Base-by-base conservation (phyloP, 2,329 filamentous ascomycete species). In the Phialophora verrucosa region DNA sequence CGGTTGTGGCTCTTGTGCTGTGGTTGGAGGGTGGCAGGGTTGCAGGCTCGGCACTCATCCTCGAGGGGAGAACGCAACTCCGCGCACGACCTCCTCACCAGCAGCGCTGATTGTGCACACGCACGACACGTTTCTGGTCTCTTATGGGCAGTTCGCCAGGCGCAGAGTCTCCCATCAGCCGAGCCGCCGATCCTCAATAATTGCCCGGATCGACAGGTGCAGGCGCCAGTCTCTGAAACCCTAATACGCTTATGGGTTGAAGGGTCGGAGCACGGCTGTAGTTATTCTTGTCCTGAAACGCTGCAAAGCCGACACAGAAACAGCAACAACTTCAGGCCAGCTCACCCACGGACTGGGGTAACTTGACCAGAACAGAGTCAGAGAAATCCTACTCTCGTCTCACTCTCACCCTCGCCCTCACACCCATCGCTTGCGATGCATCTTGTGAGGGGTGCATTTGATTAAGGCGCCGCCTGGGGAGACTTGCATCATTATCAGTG, bases 271-370 rank as follows among this genome's bases (percentile, higher is more conserved):
- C 2, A 17, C 35, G 23, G 3, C 12, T 42, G 35, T 23, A n/a
- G 44, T 61, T 35, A 31, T 42, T 55, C 35, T 53, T 7, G 32
- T 29, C 23, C 49, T 54, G 35, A 53, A 54, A 62, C 50, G 20
- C 29, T 62, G 32, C 51, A 50, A 51, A 55, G 51, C 59, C 32
- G 32, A 47, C 49, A 62, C 59, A 17, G 50, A 62, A 62, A 62
- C 59, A 62, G 49, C 47, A 55, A 47, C 59, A 62, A 54, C 50
- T 27, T 47, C 59, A 62, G 59, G 59, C 49, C 31, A 31, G 29
- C 49, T 14, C 49, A 51, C 20, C 49, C 25, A 29, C 49, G 25
- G 25, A 27, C 20, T 20, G 4, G n/a, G 47, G 47, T 20, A 50
- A 25, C 0, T 50, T 50, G 47, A 50, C 47, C 14, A 59, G 29